Base-by-base conservation (phyloP, 306 rosid genomes). In the Fagus sylvatica region DNA sequence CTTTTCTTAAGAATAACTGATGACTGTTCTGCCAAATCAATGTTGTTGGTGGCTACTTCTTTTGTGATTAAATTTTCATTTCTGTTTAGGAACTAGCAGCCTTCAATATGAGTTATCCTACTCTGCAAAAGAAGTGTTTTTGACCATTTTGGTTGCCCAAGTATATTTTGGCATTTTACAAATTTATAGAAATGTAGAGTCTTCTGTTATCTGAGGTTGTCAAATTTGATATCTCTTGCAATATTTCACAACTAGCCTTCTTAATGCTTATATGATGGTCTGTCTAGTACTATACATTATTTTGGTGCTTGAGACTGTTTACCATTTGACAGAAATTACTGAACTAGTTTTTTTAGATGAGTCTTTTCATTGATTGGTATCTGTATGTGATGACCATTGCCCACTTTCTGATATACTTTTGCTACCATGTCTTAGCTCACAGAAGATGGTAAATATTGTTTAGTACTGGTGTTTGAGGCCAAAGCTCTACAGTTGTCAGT, bases 381-480 rank as follows among this genome's bases (percentile, higher is more conserved):
- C 46, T 69, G 30, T 37, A 41, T 41, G 22, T 57, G 22, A 53
- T n/a, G 53, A 53, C 19, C 39, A 12, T 13, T 43, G 19, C 6
- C 59, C 53, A n/a, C 17, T 65, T 37, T 43, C 9, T 57, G 15
- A 32, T 78, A 48, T 69, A 40, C 40, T 82, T 51, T 51, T 77
- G 60, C 71, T 74, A 57, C 60, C 28, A 4, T 78, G 42, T 85
- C 53, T 61, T 84, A 95, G 98, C 98, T 92, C 82, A 87, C 91
- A 43, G 84, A 83, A 85, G 96, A 88, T 78, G 91, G 96, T 68
- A 89, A 89, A 83, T 95, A 95, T 81, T 75, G 80, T 82, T 77
- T 95, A 86, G 93, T 84, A 79, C 86, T 95, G 81, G 91, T 81
- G 76, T 92, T 95, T 55, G 90, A 89, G 88, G 98, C 98, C 40